A percentile compares a stretch with the other conserved stretches of the same genome.
Evolutionary conservation across 805 yeast species (phyloP).

Genomic region (Suhomyces xylopsoci): DNA sequence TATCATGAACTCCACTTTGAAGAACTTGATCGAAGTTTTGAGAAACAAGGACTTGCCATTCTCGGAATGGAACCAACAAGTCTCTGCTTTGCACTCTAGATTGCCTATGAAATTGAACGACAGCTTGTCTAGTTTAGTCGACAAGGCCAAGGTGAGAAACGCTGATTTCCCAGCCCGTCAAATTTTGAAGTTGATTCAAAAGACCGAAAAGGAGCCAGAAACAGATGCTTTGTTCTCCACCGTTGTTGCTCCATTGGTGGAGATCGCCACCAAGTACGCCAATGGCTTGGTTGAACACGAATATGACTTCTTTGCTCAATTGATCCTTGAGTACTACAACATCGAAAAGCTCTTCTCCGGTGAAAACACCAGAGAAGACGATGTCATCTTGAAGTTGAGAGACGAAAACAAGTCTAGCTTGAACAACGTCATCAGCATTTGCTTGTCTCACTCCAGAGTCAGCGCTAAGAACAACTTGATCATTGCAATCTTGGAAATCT

Average conservation of each 20-base stretch:
- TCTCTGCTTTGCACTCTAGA: slow-evolving; percentile 90
- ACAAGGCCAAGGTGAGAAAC: slow-evolving; percentile 58
- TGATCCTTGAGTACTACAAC: slow-evolving; percentile 69
- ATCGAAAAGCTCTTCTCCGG: slow-evolving; percentile 81
- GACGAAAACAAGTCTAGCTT: slow-evolving; percentile 81
- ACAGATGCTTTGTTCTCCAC: slow-evolving; percentile 52
- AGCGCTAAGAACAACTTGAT: slow-evolving; percentile 90
- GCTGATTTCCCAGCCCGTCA: slow-evolving; percentile 95
- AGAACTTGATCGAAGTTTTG: slow-evolving; percentile 66
- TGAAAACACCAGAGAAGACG: slow-evolving; percentile 77
- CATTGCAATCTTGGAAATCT: slow-evolving; percentile 77
- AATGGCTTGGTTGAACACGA: slow-evolving; percentile 85
- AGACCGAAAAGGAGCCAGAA: slow-evolving; percentile 50
- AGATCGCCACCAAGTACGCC: slow-evolving; percentile 65
- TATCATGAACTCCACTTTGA: slow-evolving; percentile 80
- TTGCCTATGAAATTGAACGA: slow-evolving; percentile 76
- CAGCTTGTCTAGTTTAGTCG: slow-evolving; percentile 59
- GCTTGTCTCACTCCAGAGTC: slow-evolving; percentile 88
- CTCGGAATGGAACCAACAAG: slow-evolving; percentile 83
- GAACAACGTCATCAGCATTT: slow-evolving; percentile 64
- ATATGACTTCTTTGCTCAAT: slow-evolving; percentile 63
- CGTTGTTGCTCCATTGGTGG: slow-evolving; percentile 69
- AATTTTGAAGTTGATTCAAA: slow-evolving; percentile 66
- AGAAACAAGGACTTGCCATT: slow-evolving; percentile 83
- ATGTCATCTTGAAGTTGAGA: slow-evolving; percentile 80